Base-by-base conservation (phyloP, 225 moss, liverwort and hornwort genomes). In the Physcomitrellopsis africana region DNA sequence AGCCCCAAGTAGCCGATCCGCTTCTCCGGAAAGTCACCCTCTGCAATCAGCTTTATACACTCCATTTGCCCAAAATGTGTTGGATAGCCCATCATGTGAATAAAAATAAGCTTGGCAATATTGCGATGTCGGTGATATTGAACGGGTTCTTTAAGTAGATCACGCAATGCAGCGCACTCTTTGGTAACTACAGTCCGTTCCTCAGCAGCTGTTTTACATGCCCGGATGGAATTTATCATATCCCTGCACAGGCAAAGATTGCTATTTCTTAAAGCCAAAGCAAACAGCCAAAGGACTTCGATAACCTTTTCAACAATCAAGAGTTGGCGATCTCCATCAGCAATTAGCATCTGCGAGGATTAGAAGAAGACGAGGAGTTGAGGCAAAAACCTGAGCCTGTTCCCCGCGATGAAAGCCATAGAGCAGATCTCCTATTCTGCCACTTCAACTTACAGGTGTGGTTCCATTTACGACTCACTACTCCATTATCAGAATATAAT, bases 41-140 rank as follows among this genome's bases (percentile, higher is more conserved):
- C 83, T 19, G 89, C 89, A 80, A 85, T 83, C 59, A 89, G 69
- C 61, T 89, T 89, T 23, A 89, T 82, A 58, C 89, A 89, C 80
- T 87, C 89, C 84, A 89, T 89, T 71, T 89, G 87, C 32, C 89
- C 89, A 73, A 89, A 89, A 63, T 89, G 89, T 58, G 89, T 89
- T 24, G 89, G 87, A 79, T 86, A 89, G 43, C 89, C 89, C 67
- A 89, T 60, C 89, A 89, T 89, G 68, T 89, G 89, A 70, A 89
- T 85, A 51, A 87, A 89, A 87, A 89, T 87, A 13, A 89, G 89
- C 82, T 89, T 89, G 67, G 89, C 89, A 65, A 89, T 75, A 77
- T 87, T 89, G 24, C 89, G 89, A 79, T 89, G 89, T 60, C 89
- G 78, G 56, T 83, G 80, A 60, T 87, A 37, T 59, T 89, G 89